Base-by-base conservation (phyloP, 495 filamentous ascomycete genomes). In the Tricharina praecox region DNA sequence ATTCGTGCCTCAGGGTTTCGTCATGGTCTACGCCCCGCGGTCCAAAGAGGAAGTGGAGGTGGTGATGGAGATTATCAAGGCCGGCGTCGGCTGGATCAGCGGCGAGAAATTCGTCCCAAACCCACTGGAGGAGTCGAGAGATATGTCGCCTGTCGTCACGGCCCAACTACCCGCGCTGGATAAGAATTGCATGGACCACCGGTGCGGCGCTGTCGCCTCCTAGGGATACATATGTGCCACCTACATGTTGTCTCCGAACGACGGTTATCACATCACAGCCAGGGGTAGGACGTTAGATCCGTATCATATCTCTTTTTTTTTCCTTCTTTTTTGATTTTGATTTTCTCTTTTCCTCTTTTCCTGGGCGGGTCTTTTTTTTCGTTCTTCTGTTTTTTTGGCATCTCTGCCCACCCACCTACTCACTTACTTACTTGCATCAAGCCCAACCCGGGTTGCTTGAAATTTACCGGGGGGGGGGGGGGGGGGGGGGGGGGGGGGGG, bases 11-110 rank as follows among this genome's bases (percentile, higher is more conserved):
- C 61, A 62, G 9, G 79, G 78, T 24, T 92, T 81, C 62, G 61
- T 82, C 32, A 76, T 93, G 71, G 70, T 95, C 11, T 95, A 95
- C 66, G 82, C 86, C 20, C 85, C 86, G 0, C 68, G 80, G 36
- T 66, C 74, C 32, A 70, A 78, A 49, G 70, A 68, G 16, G 82
- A 93, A 58, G 61, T 90, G 11, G 67, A 70, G 23, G 69, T 76
- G 25, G 72, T 87, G 2, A 71, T 78, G 66, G 63, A 70, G 49
- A 82, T 95, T 51, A 70, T 92, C 26, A 69, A 70, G 48, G 85
- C 85, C 11, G 73, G 76, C 9, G 71, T 70, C 1, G 82, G 76
- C 69, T 85, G 74, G 72, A 73, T 77, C 45, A 64, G 70, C 52
- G 71, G 63, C 19, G 57, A 59, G 25, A 16, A 26, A 41, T 61